Evolutionary conservation across 768 basidiomycete genomes (phyloP).

Genomic region (Psilocybe azurescens): DNA sequence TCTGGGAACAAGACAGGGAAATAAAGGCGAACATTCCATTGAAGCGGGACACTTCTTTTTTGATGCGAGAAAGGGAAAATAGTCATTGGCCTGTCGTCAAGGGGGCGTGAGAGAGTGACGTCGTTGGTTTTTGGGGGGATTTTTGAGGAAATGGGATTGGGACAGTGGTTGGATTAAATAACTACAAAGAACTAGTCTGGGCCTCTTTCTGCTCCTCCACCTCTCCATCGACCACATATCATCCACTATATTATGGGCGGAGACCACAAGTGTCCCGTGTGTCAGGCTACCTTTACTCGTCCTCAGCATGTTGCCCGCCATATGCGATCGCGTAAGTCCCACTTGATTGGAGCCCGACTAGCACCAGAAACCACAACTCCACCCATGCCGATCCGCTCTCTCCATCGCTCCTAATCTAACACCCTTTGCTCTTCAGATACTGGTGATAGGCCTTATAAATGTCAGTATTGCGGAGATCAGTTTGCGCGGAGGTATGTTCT

Average conservation of each 20-base stretch:
- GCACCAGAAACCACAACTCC: constrained; percentile 20
- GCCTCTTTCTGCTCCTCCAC: constrained; percentile 20
- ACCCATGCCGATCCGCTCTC: constrained; percentile 19
- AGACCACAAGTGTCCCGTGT: constrained; percentile 88
- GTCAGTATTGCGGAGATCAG: constrained; percentile 87
- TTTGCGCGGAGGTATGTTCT: constrained; percentile 76
- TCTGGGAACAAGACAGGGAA: background rate
- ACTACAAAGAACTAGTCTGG: constrained; percentile 24
- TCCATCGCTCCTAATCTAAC: constrained; percentile 22
- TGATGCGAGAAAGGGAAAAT: constrained; percentile 2
- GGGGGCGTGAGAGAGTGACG: constrained; percentile 25
- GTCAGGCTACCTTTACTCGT: constrained; percentile 85
- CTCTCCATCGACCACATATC: constrained; percentile 6
- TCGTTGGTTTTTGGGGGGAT: constrained; percentile 16
- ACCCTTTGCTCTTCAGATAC: constrained; percentile 59
- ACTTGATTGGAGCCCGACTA: constrained; percentile 19
- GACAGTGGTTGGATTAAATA: constrained; percentile 28
- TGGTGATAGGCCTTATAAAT: constrained; percentile 89
- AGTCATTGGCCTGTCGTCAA: constrained; percentile 18
- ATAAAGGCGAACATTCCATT: background rate
- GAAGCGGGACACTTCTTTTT: background rate
- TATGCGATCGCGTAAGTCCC: constrained; percentile 85
- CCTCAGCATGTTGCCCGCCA: constrained; percentile 91
- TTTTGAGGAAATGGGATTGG: constrained; percentile 6
- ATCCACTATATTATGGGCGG: constrained; percentile 61